A percentile compares a stretch with the other conserved stretches of the same genome.
phyloP scores from a whole-genome alignment of 306 rosid genomes.

The Acacia acuminata region DNA sequence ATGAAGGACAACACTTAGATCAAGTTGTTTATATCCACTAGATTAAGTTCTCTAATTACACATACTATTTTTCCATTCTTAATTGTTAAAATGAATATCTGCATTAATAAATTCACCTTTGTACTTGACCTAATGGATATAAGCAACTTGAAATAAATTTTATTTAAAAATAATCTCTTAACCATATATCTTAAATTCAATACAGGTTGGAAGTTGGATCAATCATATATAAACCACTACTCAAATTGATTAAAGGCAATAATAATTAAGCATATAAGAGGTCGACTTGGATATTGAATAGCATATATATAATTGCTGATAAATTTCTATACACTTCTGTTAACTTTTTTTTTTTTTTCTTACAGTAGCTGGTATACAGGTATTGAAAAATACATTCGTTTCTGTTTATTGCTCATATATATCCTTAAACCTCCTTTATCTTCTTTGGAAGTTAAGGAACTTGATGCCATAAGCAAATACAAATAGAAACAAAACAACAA shows the following conservation, averaged over 20 bases:
- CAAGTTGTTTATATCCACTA: no score
- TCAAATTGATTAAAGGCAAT: not conserved
- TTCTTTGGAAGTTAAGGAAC: slow-evolving; percentile 64
- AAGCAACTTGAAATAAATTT: no score
- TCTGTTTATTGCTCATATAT: not conserved
- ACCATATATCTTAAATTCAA: no score
- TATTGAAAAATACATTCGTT: not conserved
- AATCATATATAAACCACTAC: not conserved
- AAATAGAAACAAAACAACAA: slow-evolving; percentile 50
- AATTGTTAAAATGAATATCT: no score
- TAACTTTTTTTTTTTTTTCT: not conserved
- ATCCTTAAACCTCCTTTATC: slow-evolving; percentile 30
- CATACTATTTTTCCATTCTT: no score
- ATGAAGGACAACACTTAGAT: no score
- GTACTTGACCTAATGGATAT: no score
- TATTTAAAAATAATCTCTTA: no score
- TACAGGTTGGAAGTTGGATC: no score
- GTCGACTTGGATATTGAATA: not conserved
- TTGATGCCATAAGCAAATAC: slow-evolving; percentile 71
- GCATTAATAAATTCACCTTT: no score
- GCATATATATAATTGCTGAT: not conserved
- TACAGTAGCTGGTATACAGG: not conserved
- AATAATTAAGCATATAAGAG: not conserved
- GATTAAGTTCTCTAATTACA: no score
- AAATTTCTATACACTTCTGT: not conserved